Base-by-base conservation (phyloP, 352 stramenopile genomes). In the Pythium monospermum region DNA sequence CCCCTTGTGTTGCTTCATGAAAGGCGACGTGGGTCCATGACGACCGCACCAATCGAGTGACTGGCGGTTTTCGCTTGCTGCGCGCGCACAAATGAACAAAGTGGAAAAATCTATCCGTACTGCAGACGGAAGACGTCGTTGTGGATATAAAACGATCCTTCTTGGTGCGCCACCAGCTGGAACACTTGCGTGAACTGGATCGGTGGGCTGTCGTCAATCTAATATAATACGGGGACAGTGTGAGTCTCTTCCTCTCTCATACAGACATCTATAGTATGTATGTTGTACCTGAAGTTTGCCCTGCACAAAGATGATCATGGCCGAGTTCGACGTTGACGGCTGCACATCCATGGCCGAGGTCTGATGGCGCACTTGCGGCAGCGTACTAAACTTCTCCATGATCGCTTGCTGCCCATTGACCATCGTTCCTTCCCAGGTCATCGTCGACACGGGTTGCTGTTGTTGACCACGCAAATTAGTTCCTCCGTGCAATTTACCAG, bases 41-140 rank as follows among this genome's bases (percentile, higher is more conserved):
- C n/a, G n/a, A n/a, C n/a, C n/a, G n/a, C n/a, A n/a, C n/a, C n/a
- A n/a, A n/a, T n/a, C n/a, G n/a, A n/a, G n/a, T n/a, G n/a, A n/a
- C n/a, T n/a, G n/a, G n/a, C n/a, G n/a, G n/a, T n/a, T n/a, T n/a
- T n/a, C n/a, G n/a, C n/a, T n/a, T n/a, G n/a, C n/a, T n/a, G n/a
- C n/a, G n/a, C n/a, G n/a, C n/a, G n/a, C n/a, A n/a, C n/a, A n/a
- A n/a, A n/a, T n/a, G n/a, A n/a, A n/a, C n/a, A n/a, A n/a, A n/a
- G n/a, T n/a, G n/a, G n/a, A n/a, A n/a, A n/a, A 7, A 2, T 52
- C 83, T 96, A 96, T 64, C 91, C 95, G 73, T 98, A 98, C 71
- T 98, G 97, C 56, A 99, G 83, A 76, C 96, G 86, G 78, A 98
- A 98, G 35, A 99, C 70, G 68, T 97, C 87, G 75, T 99, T 99